Conservation (phyloP, 2,329 filamentous ascomycete genomes). For the Tolypocladium ophioglossoides region DNA sequence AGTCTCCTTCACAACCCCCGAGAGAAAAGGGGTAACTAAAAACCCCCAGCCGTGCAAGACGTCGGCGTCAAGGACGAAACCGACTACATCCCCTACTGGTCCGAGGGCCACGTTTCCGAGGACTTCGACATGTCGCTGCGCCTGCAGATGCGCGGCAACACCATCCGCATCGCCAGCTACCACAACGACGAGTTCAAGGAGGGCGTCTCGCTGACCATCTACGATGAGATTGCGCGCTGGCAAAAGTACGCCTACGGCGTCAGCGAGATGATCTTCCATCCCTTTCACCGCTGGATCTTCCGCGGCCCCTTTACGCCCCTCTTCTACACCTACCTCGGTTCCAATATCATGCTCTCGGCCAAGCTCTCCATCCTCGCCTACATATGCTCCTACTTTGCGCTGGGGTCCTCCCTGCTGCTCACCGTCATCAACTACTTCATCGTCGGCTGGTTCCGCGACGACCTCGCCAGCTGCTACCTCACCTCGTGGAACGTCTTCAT, state of each 20-base stretch:
- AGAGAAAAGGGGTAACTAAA: background rate
- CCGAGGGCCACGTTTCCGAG: constrained; percentile 64
- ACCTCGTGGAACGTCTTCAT: constrained; percentile 56
- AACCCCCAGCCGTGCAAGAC: constrained; percentile 20
- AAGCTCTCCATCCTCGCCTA: constrained; percentile 65
- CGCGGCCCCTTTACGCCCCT: constrained; percentile 55
- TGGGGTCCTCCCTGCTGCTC: constrained; percentile 56
- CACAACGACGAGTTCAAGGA: constrained; percentile 62
- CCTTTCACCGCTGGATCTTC: constrained; percentile 49
- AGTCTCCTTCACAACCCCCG: background rate
- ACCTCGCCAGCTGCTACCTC: constrained; percentile 56
- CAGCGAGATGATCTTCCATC: constrained; percentile 61
- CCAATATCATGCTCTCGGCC: constrained; percentile 51
- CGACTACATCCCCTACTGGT: constrained; percentile 60
- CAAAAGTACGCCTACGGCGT: constrained; percentile 66
- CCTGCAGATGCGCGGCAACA: constrained; percentile 57
- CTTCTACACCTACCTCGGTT: constrained; percentile 49
- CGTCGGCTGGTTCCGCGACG: constrained; percentile 59
- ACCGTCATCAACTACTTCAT: constrained; percentile 61
- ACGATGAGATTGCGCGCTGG: constrained; percentile 62
- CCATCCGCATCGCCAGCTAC: constrained; percentile 59
- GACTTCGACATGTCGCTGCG: constrained; percentile 69
- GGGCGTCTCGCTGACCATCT: constrained; percentile 62
- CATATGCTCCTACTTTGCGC: constrained; percentile 62
- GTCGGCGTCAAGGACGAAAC: constrained; percentile 19